Conservation (phyloP, 257 asterid genomes). For the Oldenlandia corymbosa region DNA sequence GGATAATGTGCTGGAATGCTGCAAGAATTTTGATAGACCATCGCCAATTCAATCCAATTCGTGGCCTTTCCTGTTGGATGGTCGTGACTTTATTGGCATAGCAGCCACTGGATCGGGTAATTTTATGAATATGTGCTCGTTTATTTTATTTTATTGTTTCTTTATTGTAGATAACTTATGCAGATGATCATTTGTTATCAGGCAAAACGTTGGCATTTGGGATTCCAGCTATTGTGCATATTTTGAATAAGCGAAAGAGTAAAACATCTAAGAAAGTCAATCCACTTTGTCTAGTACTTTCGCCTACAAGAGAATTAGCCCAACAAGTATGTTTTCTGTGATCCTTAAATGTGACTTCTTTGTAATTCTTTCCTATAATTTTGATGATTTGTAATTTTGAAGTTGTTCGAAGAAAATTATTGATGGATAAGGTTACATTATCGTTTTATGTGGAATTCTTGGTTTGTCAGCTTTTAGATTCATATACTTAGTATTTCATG, state of each 20-base stretch:
- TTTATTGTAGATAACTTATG: background rate
- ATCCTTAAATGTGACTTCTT: background rate
- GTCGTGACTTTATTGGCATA: constrained; percentile 92
- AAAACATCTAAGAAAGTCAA: constrained; percentile 39
- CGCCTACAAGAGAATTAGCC: constrained; percentile 97
- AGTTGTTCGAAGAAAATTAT: background rate
- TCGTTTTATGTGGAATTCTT: background rate
- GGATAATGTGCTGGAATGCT: constrained; percentile 60
- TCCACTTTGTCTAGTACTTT: constrained; percentile 77
- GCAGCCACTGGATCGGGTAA: constrained; percentile 96
- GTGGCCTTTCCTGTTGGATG: constrained; percentile 90
- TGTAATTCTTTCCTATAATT: background rate
- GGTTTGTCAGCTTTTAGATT: background rate
- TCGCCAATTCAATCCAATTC: constrained; percentile 94
- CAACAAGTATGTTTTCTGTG: constrained; percentile 68
- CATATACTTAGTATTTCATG: background rate
- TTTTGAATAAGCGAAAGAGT: constrained; percentile 47
- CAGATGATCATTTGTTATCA: constrained; percentile 22
- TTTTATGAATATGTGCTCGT: constrained; percentile 2
- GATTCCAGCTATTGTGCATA: constrained; percentile 83
- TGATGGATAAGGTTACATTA: background rate
- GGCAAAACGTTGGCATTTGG: constrained; percentile 98
- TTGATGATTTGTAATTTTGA: background rate
- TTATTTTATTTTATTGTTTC: background rate
- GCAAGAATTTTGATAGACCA: constrained; percentile 77